A percentile compares a stretch with the other conserved stretches of the same genome.
Conservation (phyloP, 129 eudicot genomes). For the Lactuca saligna region DNA sequence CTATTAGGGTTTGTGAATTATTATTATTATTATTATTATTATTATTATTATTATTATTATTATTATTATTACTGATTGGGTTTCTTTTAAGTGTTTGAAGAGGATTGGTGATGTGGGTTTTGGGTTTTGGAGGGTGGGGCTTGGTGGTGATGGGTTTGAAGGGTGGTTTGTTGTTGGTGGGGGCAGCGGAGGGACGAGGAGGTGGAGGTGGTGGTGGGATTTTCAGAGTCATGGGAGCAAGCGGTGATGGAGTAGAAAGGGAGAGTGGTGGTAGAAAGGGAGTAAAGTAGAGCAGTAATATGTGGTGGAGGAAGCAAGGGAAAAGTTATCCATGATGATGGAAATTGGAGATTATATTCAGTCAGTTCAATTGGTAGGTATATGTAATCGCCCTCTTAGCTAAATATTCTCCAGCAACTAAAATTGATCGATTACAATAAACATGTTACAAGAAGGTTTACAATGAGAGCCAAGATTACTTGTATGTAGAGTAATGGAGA, state of each 20-base stretch:
- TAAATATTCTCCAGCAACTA: slow-evolving; percentile 7
- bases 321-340: slow-evolving; percentile 53
- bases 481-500: background rate
- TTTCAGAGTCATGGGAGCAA: slow-evolving; percentile 33
- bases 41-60: slow-evolving; percentile 12
- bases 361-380: background rate
- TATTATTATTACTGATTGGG: slow-evolving; percentile 21
- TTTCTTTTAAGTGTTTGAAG: slow-evolving; percentile 42
- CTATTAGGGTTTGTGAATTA: slow-evolving; percentile 47
- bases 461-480: background rate
- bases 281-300: slow-evolving; percentile 43
- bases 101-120: slow-evolving; percentile 35
- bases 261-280: slow-evolving; percentile 18
- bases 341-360: background rate
- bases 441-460: background rate
- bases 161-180: slow-evolving; percentile 45
- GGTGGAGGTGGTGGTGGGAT: slow-evolving; percentile 38
- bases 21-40: slow-evolving; percentile 19
- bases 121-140: slow-evolving; percentile 36
- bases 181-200: slow-evolving; percentile 43
- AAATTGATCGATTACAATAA: background rate
- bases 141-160: slow-evolving; percentile 29
- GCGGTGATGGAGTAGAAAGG: slow-evolving; percentile 30
- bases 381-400: background rate
- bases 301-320: slow-evolving; percentile 55